Conservation (phyloP, 306 rosid species). For the Pyrus communis region DNA sequence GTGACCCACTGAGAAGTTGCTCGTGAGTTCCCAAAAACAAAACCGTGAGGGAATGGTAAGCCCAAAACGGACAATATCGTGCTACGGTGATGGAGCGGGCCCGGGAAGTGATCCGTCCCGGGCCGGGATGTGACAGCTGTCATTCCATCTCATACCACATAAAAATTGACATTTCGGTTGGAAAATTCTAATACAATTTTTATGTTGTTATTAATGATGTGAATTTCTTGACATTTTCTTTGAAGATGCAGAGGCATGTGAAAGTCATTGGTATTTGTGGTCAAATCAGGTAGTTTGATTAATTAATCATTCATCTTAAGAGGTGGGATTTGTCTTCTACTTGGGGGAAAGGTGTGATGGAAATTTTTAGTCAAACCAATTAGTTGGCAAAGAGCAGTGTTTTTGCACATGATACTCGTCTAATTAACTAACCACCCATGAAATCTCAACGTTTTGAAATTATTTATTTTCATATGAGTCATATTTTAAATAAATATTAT, state of each 20-base stretch:
- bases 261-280: constrained; percentile 22
- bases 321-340: constrained; percentile 7
- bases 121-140: too few species aligned
- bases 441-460: background rate
- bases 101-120: too few species aligned
- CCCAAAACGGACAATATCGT: too few species aligned
- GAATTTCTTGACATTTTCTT: too few species aligned
- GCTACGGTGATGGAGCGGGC: too few species aligned
- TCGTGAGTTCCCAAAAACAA: too few species aligned
- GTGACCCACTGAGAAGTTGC: too few species aligned
- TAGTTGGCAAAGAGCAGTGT: background rate
- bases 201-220: too few species aligned
- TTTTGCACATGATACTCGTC: constrained; percentile 23
- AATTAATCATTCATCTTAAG: constrained; percentile 8
- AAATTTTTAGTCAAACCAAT: background rate
- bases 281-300: constrained; percentile 22
- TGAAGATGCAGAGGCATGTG: constrained; percentile 18
- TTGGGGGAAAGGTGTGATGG: constrained; percentile 17
- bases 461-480: background rate
- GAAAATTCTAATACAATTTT: too few species aligned
- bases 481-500: background rate
- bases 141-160: too few species aligned
- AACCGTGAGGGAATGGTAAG: too few species aligned
- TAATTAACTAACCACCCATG: background rate
- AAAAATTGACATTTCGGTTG: too few species aligned